phyloP scores from a whole-genome alignment of 495 filamentous ascomycete species.

The Neurospora sp. region DNA sequence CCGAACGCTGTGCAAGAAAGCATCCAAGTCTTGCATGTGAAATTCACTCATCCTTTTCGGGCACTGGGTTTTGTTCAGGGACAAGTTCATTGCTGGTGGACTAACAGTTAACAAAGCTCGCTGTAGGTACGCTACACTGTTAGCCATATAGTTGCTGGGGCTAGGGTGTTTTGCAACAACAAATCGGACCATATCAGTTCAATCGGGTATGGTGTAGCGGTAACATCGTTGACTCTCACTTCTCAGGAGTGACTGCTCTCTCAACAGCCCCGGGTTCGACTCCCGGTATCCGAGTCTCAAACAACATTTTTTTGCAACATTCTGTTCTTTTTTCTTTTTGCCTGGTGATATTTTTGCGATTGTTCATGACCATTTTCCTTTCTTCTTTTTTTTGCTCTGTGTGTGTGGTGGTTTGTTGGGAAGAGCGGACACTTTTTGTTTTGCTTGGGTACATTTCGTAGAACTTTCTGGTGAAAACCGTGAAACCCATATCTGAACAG shows the following conservation, averaged over 20 bases:
- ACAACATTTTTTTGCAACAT: not conserved
- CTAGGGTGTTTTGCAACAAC: too few species aligned
- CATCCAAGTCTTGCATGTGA: too few species aligned
- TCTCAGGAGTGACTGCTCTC: not conserved
- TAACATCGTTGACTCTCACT: not conserved
- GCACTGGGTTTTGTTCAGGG: not conserved
- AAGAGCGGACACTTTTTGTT: too few species aligned
- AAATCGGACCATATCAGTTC: not conserved
- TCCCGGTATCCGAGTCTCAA: not conserved
- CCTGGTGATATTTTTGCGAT: too few species aligned
- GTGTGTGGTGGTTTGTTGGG: too few species aligned
- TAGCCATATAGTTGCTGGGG: too few species aligned
- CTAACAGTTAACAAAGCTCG: not conserved
- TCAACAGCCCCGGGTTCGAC: not conserved
- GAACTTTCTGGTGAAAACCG: too few species aligned
- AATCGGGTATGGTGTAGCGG: not conserved
- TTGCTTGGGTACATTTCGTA: too few species aligned
- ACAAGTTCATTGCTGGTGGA: not conserved
- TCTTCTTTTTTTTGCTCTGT: too few species aligned
- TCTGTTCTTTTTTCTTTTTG: not conserved
- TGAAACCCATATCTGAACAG: too few species aligned
- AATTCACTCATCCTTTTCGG: not conserved
- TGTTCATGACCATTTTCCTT: too few species aligned
- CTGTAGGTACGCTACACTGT: too few species aligned
- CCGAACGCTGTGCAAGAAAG: not conserved